A percentile compares a stretch with the other conserved stretches of the same genome.
Conservation (phyloP, 495 filamentous ascomycete species). For the Patellaria atrata region DNA sequence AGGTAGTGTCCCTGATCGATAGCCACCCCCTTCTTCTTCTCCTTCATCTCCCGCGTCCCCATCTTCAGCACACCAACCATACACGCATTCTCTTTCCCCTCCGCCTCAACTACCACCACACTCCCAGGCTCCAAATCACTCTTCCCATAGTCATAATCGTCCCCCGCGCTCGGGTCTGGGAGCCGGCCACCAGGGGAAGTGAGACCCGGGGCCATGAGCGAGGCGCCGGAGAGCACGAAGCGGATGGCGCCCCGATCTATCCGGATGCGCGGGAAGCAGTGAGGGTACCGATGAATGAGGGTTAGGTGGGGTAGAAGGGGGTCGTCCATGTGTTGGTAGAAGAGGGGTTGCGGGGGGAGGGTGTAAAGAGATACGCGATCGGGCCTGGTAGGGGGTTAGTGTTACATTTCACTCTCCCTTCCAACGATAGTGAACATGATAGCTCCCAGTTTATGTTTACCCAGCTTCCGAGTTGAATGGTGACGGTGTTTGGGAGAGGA, state of each 20-base stretch:
- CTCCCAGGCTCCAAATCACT: conserved; percentile 55
- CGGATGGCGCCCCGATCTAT: conserved; percentile 94
- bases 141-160: conserved; percentile 30
- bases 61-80: conserved; percentile 73
- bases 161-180: conserved; percentile 40
- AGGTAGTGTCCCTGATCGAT: conserved; percentile 88
- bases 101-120: conserved; percentile 76
- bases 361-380: conserved; percentile 79
- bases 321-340: conserved; percentile 82
- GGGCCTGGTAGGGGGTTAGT: conserved; percentile 46
- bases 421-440: no score
- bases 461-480: conserved; percentile 1
- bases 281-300: conserved; percentile 39
- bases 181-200: conserved; percentile 68
- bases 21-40: conserved; percentile 79
- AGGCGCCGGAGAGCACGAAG: conserved; percentile 83
- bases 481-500: not conserved
- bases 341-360: conserved; percentile 58
- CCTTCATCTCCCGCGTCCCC: conserved; percentile 84
- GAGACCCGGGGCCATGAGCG: conserved; percentile 88
- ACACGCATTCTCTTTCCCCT: conserved; percentile 88
- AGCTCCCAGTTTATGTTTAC: no score
- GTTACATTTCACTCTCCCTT: no score
- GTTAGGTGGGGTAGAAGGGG: conserved; percentile 55
- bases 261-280: conserved; percentile 47